Conservation (phyloP, 345 rosid species). For the Acer yangbiense region DNA sequence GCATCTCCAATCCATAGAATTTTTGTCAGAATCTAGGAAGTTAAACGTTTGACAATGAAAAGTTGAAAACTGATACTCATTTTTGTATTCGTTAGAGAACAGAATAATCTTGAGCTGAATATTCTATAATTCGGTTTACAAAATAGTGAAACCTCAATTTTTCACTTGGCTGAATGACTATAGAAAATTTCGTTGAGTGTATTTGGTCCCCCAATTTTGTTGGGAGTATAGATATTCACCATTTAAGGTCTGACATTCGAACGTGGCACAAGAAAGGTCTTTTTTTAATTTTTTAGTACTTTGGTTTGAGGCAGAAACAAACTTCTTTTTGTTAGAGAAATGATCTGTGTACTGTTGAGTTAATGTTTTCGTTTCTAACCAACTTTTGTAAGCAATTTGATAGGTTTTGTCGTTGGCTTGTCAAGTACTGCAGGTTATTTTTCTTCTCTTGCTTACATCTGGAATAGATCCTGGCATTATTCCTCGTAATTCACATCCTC, state of each 20-base stretch:
- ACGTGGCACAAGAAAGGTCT: not conserved
- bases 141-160: not conserved
- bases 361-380: not conserved
- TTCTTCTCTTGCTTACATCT: slow-evolving; percentile 82
- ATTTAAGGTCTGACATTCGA: not conserved
- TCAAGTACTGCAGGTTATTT: slow-evolving; percentile 54
- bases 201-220: not conserved
- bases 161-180: not conserved
- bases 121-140: not conserved
- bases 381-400: not conserved
- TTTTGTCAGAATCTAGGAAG: no score
- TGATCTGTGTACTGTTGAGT: not conserved
- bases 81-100: no score
- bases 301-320: not conserved
- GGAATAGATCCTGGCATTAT: slow-evolving; percentile 94
- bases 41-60: no score
- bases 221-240: no score
- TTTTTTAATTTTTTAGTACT: no score
- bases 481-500: slow-evolving; percentile 82
- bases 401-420: slow-evolving; percentile 13
- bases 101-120: not conserved
- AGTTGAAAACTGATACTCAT: no score
- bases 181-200: not conserved
- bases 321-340: not conserved
- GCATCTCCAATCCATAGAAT: no score